Evolutionary conservation across 2,329 filamentous ascomycete genomes (phyloP), one percentile per base, ranked within the genome.

Genomic region (Alternaria incomplexa): DNA sequence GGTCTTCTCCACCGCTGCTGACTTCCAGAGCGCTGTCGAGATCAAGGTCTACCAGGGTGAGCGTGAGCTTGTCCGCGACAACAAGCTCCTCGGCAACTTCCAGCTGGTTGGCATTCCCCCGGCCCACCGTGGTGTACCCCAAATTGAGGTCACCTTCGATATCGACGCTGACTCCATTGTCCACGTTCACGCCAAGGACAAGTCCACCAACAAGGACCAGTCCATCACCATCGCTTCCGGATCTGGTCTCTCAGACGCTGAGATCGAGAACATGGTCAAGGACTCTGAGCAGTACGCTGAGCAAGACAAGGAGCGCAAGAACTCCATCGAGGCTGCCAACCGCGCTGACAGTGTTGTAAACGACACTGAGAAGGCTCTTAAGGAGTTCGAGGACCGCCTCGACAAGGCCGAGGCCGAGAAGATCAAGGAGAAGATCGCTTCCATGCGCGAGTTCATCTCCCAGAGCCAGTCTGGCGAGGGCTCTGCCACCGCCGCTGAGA

Each of bases 21-120:
- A 98, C 82, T 97, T 96, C 92, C 95, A 98, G 88, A 97, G 93
- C 68, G 95, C 94, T 73, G 95, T 98, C 79, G 94, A 97, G 87
- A 98, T 98, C 88, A 97, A 98, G 92, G 95, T 98, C 69, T 98
- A 90, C 91, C 94, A 98, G 90, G 95, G 95, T 87, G 95, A 98
- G 89, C 95, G 95, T 92, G 94, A 97, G 87, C 93, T 97, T 68
- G 94, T 97, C 82, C 91, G 90, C 80, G 95, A 98, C 86, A 98
- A 98, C 91, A 98, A 98, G 89, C 86, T 98, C 64, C 89, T 98
- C 63, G 95, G 95, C 67, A 98, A 98, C 91, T 98, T 98, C 92
- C 94, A 98, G 88, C 91, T 98, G 73, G 93, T 97, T 76, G 95
- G 95, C 70, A 97, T 98, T 66, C 95, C 95, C 62, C 95, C 95